Evolutionary conservation across 2,329 filamentous ascomycete genomes (phyloP).

Genomic region (Aspergillus piperis): DNA sequence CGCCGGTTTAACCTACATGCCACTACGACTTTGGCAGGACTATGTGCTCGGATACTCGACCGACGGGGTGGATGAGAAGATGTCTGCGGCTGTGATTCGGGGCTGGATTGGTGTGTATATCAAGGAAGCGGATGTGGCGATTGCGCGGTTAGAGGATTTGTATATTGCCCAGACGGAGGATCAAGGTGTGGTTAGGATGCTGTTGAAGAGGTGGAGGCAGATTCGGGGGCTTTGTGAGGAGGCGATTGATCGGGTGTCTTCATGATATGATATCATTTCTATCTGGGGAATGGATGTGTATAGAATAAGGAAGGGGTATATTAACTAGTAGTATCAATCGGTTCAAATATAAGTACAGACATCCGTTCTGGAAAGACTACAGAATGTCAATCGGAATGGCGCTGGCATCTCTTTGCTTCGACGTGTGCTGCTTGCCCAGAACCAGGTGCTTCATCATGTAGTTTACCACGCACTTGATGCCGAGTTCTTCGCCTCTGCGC

Average conservation of each 20-base stretch:
- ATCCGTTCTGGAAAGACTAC: background rate
- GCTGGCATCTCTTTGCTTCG: constrained; percentile 32
- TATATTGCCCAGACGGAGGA: constrained; percentile 14
- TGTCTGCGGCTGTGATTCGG: constrained; percentile 36
- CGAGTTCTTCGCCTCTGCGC: constrained; percentile 68
- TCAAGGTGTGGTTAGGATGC: constrained; percentile 26
- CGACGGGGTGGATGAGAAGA: constrained; percentile 31
- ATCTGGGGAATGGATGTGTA: background rate
- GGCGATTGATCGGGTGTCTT: constrained; percentile 29
- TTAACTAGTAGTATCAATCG: background rate
- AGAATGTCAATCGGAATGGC: constrained; percentile 36
- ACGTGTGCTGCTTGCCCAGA: constrained; percentile 64
- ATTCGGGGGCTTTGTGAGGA: constrained; percentile 37
- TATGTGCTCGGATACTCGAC: constrained; percentile 42
- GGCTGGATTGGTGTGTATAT: constrained; percentile 40
- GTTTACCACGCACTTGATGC: constrained; percentile 72
- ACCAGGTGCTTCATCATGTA: constrained; percentile 72
- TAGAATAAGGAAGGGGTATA: background rate
- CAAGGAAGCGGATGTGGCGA: constrained; percentile 34
- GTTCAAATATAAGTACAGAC: background rate
- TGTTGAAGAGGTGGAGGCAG: constrained; percentile 43
- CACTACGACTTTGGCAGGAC: constrained; percentile 40
- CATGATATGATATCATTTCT: constrained; percentile 8
- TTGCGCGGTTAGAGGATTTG: constrained; percentile 25
- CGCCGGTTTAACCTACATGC: constrained; percentile 44